Evolutionary conservation across 768 basidiomycete species (phyloP), one percentile per base, ranked within the genome.

Genomic region (Boletus rufocinnamomeus): DNA sequence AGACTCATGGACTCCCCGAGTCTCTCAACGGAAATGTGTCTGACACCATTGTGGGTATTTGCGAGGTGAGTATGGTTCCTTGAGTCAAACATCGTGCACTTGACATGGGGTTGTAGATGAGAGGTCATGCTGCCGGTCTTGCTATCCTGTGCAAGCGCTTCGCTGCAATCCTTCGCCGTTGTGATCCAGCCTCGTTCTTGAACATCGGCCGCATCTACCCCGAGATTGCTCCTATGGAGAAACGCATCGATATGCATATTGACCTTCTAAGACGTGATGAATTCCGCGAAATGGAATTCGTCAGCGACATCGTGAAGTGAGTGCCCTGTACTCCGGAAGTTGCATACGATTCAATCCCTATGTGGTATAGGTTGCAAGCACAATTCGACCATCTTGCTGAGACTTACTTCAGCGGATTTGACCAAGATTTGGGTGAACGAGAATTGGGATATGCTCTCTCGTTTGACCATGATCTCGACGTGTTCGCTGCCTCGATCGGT

Each of bases 361-460:
- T 11, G 45, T 37, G 41, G n/a, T 35, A 38, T 64, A 97, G 95
- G 76, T 87, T 98, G 72, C 86, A 95, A 64, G 87, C 91, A 0
- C 94, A 97, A 70, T 94, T 96, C 63, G 93, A 96, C 56, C 95
- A 98, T 70, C 81, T 98, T 4, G 86, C 90, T 1, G 92, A 93
- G 66, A 86, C 90, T 1, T 91, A 95, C 72, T 94, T 98, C 67
- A 80, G 79, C 55, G 85, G 83, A 19, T 89, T 87, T 62, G 88
- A 92, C n/a, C 83, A 87, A 52, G 97, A 98, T 71, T 74, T 96
- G 27, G 93, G 88, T 13, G 96, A 98, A 74, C 84, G 90, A 25
- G 93, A 97, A 72, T 78, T 96, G 32, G 92, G 91, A 2, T 88
- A 91, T 67, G 84, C 89, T 1, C 75, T 86, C 27, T 83, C 88